Percentiles rank a stretch among this genome's conserved stretches.
Conservation (phyloP, 768 basidiomycete genomes). For the Butyriboletus loyo region DNA sequence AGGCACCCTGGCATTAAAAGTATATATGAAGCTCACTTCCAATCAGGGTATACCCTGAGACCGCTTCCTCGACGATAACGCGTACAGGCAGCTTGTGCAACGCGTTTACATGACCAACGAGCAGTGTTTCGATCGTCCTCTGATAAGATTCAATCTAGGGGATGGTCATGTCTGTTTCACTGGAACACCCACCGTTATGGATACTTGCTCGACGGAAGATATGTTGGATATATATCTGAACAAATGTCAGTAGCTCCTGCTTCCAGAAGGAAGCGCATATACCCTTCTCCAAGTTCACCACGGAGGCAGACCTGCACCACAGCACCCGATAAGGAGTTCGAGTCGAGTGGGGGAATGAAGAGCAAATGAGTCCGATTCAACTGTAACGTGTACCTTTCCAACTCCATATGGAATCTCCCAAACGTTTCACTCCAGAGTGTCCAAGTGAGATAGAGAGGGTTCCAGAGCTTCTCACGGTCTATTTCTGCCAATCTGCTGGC, state of each 20-base stretch:
- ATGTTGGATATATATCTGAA: slow-evolving; percentile 5
- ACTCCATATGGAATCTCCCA: background rate
- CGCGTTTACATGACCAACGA: slow-evolving; percentile 19
- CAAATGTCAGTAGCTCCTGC: background rate
- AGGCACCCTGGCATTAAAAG: background rate
- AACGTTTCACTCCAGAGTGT: background rate
- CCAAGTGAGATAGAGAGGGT: background rate
- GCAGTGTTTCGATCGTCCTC: slow-evolving; percentile 25
- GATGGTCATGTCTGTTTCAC: background rate
- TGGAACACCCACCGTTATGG: slow-evolving; percentile 20
- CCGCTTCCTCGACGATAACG: slow-evolving; percentile 9
- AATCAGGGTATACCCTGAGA: slow-evolving; percentile 17
- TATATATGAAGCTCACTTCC: slow-evolving; percentile 11
- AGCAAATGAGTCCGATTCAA: slow-evolving; percentile 25
- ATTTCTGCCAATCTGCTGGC: background rate
- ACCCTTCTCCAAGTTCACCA: slow-evolving; percentile 11
- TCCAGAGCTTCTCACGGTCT: background rate
- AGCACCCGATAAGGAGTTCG: slow-evolving; percentile 7
- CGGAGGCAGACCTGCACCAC: slow-evolving; percentile 28
- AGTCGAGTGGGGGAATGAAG: slow-evolving; percentile 16
- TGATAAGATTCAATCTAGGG: background rate
- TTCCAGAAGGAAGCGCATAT: slow-evolving; percentile 9
- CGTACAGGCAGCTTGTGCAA: slow-evolving; percentile 12
- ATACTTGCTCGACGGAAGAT: slow-evolving; percentile 8
- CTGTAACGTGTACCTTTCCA: slow-evolving; percentile 11